A percentile compares a stretch with the other conserved stretches of the same genome.
Evolutionary conservation across 768 basidiomycete species (phyloP).

Genomic region (Mycena albidolilacea): DNA sequence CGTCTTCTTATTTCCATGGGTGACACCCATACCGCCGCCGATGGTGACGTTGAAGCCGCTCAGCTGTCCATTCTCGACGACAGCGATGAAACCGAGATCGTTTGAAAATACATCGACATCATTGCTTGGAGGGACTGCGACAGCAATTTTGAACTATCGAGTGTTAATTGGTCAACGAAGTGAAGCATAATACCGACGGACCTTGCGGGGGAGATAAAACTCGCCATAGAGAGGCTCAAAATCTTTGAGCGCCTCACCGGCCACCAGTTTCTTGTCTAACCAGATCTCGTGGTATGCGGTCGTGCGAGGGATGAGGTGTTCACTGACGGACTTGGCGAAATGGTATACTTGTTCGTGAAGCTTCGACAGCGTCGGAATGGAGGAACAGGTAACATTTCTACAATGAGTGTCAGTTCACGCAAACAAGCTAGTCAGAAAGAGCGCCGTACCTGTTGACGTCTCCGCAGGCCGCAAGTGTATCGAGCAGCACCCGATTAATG

Average conservation of each 20-base stretch:
- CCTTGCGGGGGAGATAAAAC: slow-evolving; percentile 96
- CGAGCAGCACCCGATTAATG: slow-evolving; percentile 91
- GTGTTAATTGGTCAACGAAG: slow-evolving; percentile 25
- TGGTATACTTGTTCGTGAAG: slow-evolving; percentile 87
- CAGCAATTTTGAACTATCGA: slow-evolving; percentile 93
- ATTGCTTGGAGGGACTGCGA: slow-evolving; percentile 96
- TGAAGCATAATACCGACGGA: slow-evolving; percentile 48
- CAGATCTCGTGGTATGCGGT: slow-evolving; percentile 99
- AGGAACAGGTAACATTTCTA: slow-evolving; percentile 93
- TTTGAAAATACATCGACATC: slow-evolving; percentile 97
- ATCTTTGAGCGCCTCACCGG: slow-evolving; percentile 94
- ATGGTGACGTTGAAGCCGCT: slow-evolving; percentile 94
- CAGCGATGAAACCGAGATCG: slow-evolving; percentile 97
- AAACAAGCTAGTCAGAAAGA: slow-evolving; percentile 32
- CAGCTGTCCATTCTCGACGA: slow-evolving; percentile 84
- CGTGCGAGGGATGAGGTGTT: slow-evolving; percentile 90
- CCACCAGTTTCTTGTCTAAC: slow-evolving; percentile 97
- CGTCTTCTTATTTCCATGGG: slow-evolving; percentile 98
- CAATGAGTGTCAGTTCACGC: not conserved
- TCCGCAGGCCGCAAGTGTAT: slow-evolving; percentile 98
- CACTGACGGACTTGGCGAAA: slow-evolving; percentile 88
- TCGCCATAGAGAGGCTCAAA: slow-evolving; percentile 98
- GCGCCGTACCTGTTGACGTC: slow-evolving; percentile 88
- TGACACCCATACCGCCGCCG: slow-evolving; percentile 99
- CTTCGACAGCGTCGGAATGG: slow-evolving; percentile 91